These are phyloP conservation scores for Endothia cerciana DNA, from an alignment of 2,329 filamentous ascomycete genomes.

Conservation along the genomic window DNA sequence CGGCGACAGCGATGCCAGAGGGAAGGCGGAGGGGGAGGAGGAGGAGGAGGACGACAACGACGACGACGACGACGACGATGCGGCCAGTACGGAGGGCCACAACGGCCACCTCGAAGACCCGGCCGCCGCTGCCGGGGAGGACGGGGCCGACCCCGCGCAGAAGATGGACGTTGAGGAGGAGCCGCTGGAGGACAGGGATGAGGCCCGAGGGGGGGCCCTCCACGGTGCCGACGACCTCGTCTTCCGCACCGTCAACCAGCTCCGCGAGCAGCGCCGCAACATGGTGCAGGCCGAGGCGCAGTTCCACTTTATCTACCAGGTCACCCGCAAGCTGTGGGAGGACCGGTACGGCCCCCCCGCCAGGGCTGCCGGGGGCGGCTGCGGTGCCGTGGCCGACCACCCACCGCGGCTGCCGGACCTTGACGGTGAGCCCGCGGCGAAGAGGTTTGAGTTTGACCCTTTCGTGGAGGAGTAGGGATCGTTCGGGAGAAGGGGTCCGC, in stretches of 20 bases:
- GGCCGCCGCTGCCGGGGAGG: neutral
- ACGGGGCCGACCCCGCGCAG: slow-evolving; percentile 38
- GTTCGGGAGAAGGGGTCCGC: slow-evolving; percentile 22
- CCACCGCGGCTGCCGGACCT: slow-evolving; percentile 24
- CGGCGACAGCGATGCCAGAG: neutral
- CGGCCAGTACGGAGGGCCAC: slow-evolving; percentile 32
- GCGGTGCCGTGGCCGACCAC: neutral
- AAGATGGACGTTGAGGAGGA: slow-evolving; percentile 21
- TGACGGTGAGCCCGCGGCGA: slow-evolving; percentile 51
- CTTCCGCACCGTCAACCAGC: slow-evolving; percentile 74
- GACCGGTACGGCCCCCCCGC: slow-evolving; percentile 69
- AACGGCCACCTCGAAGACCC: slow-evolving; percentile 5
- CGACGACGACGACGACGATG: slow-evolving; percentile 9
- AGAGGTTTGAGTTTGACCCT: slow-evolving; percentile 58
- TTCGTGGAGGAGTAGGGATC: slow-evolving; percentile 41
- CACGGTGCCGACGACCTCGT: slow-evolving; percentile 63
- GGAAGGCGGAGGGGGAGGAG: neutral
- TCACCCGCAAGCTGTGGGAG: slow-evolving; percentile 74
- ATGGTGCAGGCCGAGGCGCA: slow-evolving; percentile 94
- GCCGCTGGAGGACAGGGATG: slow-evolving; percentile 26
- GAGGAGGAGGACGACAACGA: neutral
- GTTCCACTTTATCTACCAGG: slow-evolving; percentile 86
- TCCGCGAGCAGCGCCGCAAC: slow-evolving; percentile 85
- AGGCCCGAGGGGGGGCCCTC: slow-evolving; percentile 34
- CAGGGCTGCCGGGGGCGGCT: no score